Percentiles rank a stretch among this genome's conserved stretches.
Conservation (phyloP, 2,329 filamentous ascomycete genomes). For the Chalara sp. region DNA sequence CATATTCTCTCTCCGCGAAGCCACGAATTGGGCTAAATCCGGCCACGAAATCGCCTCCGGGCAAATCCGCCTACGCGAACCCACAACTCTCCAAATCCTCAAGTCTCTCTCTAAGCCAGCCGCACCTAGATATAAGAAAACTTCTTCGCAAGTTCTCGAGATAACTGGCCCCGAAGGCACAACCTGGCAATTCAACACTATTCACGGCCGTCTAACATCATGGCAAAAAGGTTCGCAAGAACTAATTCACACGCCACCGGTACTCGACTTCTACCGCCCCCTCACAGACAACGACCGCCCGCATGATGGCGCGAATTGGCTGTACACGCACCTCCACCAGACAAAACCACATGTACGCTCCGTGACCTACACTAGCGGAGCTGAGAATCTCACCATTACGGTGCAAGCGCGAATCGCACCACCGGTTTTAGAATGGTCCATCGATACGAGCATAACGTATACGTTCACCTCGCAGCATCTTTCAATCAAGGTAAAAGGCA, state of each 20-base stretch:
- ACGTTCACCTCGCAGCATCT: conserved; percentile 44
- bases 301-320: conserved; percentile 52
- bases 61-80: conserved; percentile 34
- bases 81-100: conserved; percentile 17
- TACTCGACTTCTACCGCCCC: background rate
- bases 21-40: conserved; percentile 43
- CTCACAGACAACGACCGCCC: conserved; percentile 23
- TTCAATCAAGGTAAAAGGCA: conserved; percentile 41
- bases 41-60: conserved; percentile 46
- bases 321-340: conserved; percentile 39
- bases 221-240: conserved; percentile 33
- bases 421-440: conserved; percentile 55
- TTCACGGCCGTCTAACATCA: conserved; percentile 35
- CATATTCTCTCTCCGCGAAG: conserved; percentile 36
- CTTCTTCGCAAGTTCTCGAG: conserved; percentile 18
- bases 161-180: conserved; percentile 6
- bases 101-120: conserved; percentile 10
- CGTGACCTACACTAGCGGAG: conserved; percentile 15
- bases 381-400: conserved; percentile 19
- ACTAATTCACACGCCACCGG: conserved; percentile 21
- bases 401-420: conserved; percentile 50
- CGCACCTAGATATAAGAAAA: conserved; percentile 19
- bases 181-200: conserved; percentile 38
- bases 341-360: conserved; percentile 36
- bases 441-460: conserved; percentile 46